These are phyloP conservation scores for Sclerotinia sclerotiorum DNA, from an alignment of 2,329 filamentous ascomycete genomes.

Conservation along the genomic window DNA sequence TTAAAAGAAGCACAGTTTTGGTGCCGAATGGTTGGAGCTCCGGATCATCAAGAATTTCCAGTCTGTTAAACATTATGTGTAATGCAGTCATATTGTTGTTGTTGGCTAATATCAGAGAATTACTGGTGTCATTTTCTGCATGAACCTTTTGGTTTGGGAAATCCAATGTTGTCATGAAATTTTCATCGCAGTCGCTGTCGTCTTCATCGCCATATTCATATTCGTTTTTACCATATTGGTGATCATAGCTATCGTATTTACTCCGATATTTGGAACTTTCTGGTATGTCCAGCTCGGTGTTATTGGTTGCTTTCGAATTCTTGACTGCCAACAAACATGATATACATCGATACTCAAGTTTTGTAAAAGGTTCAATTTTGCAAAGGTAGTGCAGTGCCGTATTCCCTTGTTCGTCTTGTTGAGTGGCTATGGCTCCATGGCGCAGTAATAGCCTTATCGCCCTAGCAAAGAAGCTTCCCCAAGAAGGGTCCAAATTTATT, in stretches of 20 bases:
- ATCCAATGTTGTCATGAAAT: not conserved
- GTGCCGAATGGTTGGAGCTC: too few species aligned
- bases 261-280: not conserved
- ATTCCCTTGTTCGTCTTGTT: not conserved
- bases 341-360: not conserved
- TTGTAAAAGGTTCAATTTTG: not conserved
- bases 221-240: not conserved
- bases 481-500: too few species aligned
- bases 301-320: not conserved
- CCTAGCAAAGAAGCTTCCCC: not conserved
- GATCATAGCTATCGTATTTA: not conserved
- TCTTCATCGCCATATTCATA: not conserved
- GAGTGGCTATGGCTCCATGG: not conserved
- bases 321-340: not conserved
- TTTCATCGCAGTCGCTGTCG: not conserved
- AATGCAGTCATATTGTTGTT: too few species aligned
- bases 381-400: constrained; percentile 14
- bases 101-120: too few species aligned
- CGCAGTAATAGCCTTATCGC: not conserved
- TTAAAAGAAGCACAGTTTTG: too few species aligned
- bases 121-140: too few species aligned
- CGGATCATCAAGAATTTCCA: too few species aligned
- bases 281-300: too few species aligned
- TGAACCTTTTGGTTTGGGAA: not conserved
- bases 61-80: too few species aligned